Percentiles rank a stretch among this genome's conserved stretches.
Evolutionary conservation across 2,329 filamentous ascomycete genomes (phyloP).

Genomic region (Byssothecium circinans): DNA sequence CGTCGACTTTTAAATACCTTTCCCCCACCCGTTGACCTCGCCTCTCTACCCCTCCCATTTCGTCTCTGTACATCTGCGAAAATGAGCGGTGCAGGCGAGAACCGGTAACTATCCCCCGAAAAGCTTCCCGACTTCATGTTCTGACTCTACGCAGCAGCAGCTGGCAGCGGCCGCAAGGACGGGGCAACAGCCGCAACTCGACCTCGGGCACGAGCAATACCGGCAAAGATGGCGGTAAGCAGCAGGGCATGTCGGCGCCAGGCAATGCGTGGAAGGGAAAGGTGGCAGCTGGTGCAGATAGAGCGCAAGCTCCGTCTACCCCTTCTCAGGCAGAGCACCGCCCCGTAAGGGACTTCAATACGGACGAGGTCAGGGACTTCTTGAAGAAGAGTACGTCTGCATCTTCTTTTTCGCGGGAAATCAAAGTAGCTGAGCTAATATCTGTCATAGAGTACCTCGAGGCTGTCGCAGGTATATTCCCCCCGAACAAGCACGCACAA

Average conservation of each 20-base stretch:
- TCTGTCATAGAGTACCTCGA: slow-evolving; percentile 29
- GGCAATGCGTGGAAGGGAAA: slow-evolving; percentile 45
- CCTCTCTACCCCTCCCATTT: slow-evolving; percentile 29
- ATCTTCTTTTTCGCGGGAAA: neutral
- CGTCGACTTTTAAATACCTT: slow-evolving; percentile 27
- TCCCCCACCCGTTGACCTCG: slow-evolving; percentile 23
- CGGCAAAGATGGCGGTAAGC: slow-evolving; percentile 36
- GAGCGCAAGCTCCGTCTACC: slow-evolving; percentile 15
- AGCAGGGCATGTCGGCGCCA: slow-evolving; percentile 35
- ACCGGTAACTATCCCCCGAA: slow-evolving; percentile 29
- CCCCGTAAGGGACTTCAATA: slow-evolving; percentile 48
- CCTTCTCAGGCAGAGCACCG: slow-evolving; percentile 29
- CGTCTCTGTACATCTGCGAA: slow-evolving; percentile 19
- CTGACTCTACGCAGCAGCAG: slow-evolving; percentile 25
- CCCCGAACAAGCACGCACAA: neutral
- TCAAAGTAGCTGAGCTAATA: slow-evolving; percentile 21
- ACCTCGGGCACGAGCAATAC: slow-evolving; percentile 38
- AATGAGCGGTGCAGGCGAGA: slow-evolving; percentile 45
- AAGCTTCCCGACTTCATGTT: neutral
- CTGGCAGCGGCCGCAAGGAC: slow-evolving; percentile 40
- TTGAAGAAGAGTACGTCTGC: slow-evolving; percentile 43
- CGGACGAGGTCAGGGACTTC: slow-evolving; percentile 46
- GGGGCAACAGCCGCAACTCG: slow-evolving; percentile 30
- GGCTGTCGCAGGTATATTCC: slow-evolving; percentile 29
- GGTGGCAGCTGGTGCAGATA: slow-evolving; percentile 20